A percentile compares a stretch with the other conserved stretches of the same genome.
phyloP scores from a whole-genome alignment of 2,329 filamentous ascomycete species.

The Cercospora janseana region DNA sequence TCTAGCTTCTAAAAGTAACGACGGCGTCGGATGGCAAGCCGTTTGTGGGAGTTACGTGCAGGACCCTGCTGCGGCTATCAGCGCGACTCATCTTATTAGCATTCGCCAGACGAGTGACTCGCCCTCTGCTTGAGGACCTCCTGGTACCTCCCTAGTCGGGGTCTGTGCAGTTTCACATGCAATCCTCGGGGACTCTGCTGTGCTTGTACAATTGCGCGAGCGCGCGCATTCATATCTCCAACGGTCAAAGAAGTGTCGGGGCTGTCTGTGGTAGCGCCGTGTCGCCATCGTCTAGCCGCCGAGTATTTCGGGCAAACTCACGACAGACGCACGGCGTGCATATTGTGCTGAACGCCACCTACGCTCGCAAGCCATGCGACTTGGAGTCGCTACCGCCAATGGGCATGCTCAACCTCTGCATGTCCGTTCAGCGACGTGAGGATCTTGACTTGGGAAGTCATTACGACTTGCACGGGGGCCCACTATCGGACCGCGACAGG shows the following conservation, averaged over 20 bases:
- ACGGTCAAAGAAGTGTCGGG: not conserved
- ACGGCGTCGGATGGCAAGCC: not conserved
- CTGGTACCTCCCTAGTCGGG: too few species aligned
- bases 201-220: too few species aligned
- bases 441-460: conserved; percentile 1
- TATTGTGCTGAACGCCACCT: conserved; percentile 3
- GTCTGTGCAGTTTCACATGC: not conserved
- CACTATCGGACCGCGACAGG: conserved; percentile 13
- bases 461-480: not conserved
- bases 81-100: not conserved
- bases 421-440: not conserved
- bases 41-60: not conserved
- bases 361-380: conserved; percentile 1
- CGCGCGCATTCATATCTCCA: not conserved
- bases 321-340: not conserved
- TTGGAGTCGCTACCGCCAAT: not conserved
- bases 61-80: conserved; percentile 1
- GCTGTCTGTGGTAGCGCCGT: not conserved
- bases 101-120: not conserved
- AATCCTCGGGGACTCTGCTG: not conserved
- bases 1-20: not conserved
- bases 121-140: too few species aligned
- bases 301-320: not conserved
- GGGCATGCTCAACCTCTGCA: not conserved
- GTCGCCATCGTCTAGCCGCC: not conserved